phyloP scores from a whole-genome alignment of 345 rosid genomes.

The Salix koriyanagi region DNA sequence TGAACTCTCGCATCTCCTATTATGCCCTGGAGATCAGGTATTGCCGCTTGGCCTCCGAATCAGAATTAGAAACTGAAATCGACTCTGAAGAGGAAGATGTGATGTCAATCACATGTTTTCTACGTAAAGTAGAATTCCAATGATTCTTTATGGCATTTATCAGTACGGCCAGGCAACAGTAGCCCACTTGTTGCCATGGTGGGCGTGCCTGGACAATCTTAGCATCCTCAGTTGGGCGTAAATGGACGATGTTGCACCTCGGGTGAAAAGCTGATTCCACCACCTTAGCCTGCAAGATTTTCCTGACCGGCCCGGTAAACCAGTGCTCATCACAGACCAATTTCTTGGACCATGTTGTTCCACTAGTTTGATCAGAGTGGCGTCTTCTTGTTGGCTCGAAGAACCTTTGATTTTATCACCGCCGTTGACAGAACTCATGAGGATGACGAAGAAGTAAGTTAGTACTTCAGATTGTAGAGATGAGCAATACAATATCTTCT shows the following conservation, averaged over 20 bases:
- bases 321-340: conserved; percentile 61
- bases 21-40: conserved; percentile 19
- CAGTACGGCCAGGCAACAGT: conserved; percentile 66
- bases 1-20: not conserved
- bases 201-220: conserved; percentile 37
- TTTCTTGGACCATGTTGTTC: conserved; percentile 60
- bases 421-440: conserved; percentile 2
- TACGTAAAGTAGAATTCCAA: conserved; percentile 58
- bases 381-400: conserved; percentile 64
- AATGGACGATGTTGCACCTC: conserved; percentile 62
- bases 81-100: conserved; percentile 37
- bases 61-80: conserved; percentile 22
- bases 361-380: conserved; percentile 39
- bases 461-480: not conserved
- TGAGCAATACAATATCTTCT: conserved; percentile 11
- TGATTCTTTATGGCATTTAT: conserved; percentile 67
- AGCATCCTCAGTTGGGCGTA: conserved; percentile 54
- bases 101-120: conserved; percentile 23
- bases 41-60: conserved; percentile 29
- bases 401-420: conserved; percentile 49
- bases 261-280: conserved; percentile 72
- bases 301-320: conserved; percentile 59
- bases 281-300: conserved; percentile 66
- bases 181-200: conserved; percentile 68
- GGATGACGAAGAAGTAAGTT: not conserved